phyloP scores from a whole-genome alignment of 345 rosid species.

The Dovyalis caffra region DNA sequence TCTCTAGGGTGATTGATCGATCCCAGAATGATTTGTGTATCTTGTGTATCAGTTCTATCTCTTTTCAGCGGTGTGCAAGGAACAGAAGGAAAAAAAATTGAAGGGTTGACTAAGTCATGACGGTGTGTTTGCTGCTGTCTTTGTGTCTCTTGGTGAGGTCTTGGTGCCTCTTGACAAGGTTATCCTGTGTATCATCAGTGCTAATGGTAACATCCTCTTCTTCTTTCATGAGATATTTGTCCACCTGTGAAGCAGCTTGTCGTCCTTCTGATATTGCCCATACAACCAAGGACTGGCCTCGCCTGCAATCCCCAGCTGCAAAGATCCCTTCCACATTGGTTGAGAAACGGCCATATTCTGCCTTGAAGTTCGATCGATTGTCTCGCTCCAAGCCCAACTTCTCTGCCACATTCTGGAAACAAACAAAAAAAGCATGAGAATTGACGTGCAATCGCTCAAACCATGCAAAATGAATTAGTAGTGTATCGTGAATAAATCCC shows the following conservation, averaged over 20 bases:
- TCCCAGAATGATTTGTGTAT: neutral
- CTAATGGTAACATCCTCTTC: conserved; percentile 30
- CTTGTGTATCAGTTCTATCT: conserved; percentile 7
- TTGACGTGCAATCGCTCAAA: neutral
- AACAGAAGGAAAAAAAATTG: neutral
- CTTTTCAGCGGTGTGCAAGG: neutral
- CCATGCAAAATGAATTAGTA: too few relatives aligned
- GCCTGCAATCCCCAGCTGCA: conserved; percentile 97
- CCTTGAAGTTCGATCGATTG: conserved; percentile 83
- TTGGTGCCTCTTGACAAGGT: conserved; percentile 30
- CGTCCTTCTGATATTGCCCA: conserved; percentile 99
- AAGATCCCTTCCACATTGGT: conserved; percentile 83
- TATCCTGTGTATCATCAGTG: conserved; percentile 25
- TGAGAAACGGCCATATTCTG: conserved; percentile 86
- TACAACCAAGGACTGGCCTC: conserved; percentile 95
- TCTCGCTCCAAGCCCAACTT: conserved; percentile 86
- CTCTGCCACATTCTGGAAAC: conserved; percentile 60
- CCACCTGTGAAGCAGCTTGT: conserved; percentile 91
- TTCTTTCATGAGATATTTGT: conserved; percentile 47
- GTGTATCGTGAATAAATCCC: too few relatives aligned
- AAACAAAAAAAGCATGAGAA: neutral
- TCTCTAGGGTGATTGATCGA: neutral
- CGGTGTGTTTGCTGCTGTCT: conserved; percentile 38
- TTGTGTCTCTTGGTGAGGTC: conserved; percentile 27
- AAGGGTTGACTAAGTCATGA: conserved; percentile 35